These are phyloP conservation scores for Psidium friedrichsthalianum DNA, from an alignment of 345 rosid species.

Conservation along the genomic window DNA sequence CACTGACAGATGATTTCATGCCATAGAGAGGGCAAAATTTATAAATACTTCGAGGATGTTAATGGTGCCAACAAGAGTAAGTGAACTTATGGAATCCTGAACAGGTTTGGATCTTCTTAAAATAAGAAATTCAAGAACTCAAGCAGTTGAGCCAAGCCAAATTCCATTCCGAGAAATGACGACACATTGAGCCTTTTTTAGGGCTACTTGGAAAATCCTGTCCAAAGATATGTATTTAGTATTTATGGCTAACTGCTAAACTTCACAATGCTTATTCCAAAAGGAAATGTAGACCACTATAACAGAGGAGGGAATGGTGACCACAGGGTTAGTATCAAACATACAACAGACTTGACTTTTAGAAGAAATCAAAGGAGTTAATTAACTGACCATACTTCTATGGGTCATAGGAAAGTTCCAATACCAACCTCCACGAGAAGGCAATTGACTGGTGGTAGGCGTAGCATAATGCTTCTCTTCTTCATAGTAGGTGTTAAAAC, in stretches of 20 bases:
- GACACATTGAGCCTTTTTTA: not conserved
- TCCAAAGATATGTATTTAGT: not conserved
- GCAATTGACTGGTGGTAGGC: conserved; percentile 8
- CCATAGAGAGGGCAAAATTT: not conserved
- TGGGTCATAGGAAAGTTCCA: not conserved
- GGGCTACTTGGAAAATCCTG: not conserved
- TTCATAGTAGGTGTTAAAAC: conserved; percentile 60
- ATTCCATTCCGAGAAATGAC: not conserved
- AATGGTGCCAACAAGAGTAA: not conserved
- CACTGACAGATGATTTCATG: conserved; percentile 18
- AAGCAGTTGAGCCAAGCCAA: not conserved
- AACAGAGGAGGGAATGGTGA: not conserved
- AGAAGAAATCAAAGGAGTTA: not conserved
- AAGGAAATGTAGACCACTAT: not conserved
- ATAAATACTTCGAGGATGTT: not conserved
- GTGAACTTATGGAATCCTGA: not conserved
- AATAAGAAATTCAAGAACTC: not conserved
- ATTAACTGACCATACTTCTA: not conserved
- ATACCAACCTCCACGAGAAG: conserved; percentile 48
- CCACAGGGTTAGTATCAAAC: not conserved
- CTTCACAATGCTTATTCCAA: not conserved
- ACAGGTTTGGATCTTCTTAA: not conserved
- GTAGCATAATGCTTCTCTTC: conserved; percentile 65
- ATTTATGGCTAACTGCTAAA: not conserved
- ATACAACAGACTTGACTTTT: not conserved